These are phyloP conservation scores for Paraphoma chrysanthemicola DNA, from an alignment of 2,329 filamentous ascomycete genomes.

Conservation along the genomic window DNA sequence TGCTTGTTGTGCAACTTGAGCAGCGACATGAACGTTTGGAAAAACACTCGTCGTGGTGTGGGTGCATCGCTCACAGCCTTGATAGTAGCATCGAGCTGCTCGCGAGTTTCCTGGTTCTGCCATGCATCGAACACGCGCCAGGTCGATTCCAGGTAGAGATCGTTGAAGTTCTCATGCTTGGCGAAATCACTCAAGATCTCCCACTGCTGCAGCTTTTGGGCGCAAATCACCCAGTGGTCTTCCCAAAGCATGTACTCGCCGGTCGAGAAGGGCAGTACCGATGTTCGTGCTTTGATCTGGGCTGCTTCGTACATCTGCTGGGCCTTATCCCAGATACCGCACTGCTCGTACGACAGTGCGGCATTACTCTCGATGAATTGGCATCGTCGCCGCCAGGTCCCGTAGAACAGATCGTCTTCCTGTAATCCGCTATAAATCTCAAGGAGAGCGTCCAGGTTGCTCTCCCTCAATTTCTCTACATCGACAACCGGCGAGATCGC, in stretches of 20 bases:
- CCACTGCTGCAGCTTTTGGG: conserved; percentile 98
- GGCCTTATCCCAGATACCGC: conserved; percentile 99
- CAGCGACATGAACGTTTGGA: conserved; percentile 97
- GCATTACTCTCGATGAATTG: conserved; percentile 98
- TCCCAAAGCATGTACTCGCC: conserved; percentile 99
- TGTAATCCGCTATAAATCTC: conserved; percentile 90
- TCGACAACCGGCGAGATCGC: conserved; percentile 85
- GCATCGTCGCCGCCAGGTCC: conserved; percentile 92
- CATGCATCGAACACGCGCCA: conserved; percentile 97
- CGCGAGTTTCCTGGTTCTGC: conserved; percentile 83
- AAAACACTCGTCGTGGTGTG: conserved; percentile 91
- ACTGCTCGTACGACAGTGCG: conserved; percentile 96
- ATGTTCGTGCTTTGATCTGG: conserved; percentile 95
- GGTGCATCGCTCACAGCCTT: conserved; percentile 98
- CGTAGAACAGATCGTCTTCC: conserved; percentile 97
- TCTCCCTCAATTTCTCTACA: conserved; percentile 84
- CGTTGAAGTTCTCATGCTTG: conserved; percentile 98
- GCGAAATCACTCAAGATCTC: conserved; percentile 97
- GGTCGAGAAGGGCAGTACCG: conserved; percentile 93
- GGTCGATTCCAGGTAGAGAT: conserved; percentile 90
- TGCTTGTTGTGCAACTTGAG: conserved; percentile 92
- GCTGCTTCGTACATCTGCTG: conserved; percentile 96
- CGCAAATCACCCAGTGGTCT: conserved; percentile 97
- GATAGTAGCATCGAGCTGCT: conserved; percentile 89
- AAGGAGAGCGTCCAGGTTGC: conserved; percentile 93